phyloP scores from a whole-genome alignment of 495 filamentous ascomycete species.

The Rusavskia elegans region DNA sequence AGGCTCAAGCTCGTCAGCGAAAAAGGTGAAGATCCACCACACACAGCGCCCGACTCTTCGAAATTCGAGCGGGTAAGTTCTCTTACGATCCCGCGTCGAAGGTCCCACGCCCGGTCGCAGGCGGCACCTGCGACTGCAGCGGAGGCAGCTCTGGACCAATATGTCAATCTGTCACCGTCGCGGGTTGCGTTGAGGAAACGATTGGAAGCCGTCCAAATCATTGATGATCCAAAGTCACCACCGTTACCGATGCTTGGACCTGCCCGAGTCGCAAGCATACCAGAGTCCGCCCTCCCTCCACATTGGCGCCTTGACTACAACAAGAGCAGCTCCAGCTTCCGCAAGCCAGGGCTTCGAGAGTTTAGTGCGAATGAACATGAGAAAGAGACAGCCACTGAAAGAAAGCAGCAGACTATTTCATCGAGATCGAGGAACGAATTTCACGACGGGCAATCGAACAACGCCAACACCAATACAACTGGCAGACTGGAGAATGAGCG shows the following conservation, averaged over 20 bases:
- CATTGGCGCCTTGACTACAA: background rate
- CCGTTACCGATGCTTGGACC: background rate
- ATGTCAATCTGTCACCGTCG: background rate
- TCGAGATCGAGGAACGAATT: background rate
- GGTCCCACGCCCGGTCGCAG: background rate
- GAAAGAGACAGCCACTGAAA: background rate
- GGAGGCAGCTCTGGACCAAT: background rate
- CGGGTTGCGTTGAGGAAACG: background rate
- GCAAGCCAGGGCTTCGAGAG: background rate
- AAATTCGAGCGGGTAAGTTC: background rate
- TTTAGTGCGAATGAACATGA: background rate
- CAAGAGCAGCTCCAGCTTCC: background rate
- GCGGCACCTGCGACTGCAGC: background rate
- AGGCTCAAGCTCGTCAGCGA: background rate
- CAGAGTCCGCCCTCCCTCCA: background rate
- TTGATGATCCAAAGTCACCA: background rate
- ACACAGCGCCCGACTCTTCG: background rate
- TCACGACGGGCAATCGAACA: background rate
- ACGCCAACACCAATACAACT: background rate
- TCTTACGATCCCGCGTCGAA: background rate
- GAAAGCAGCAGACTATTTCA: background rate
- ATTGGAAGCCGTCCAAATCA: background rate
- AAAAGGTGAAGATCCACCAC: background rate
- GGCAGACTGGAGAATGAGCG: background rate
- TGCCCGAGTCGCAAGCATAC: background rate